A percentile compares a stretch with the other conserved stretches of the same genome.
phyloP scores from a whole-genome alignment of 352 stramenopile genomes.

The Phytophthora citrophthora region DNA sequence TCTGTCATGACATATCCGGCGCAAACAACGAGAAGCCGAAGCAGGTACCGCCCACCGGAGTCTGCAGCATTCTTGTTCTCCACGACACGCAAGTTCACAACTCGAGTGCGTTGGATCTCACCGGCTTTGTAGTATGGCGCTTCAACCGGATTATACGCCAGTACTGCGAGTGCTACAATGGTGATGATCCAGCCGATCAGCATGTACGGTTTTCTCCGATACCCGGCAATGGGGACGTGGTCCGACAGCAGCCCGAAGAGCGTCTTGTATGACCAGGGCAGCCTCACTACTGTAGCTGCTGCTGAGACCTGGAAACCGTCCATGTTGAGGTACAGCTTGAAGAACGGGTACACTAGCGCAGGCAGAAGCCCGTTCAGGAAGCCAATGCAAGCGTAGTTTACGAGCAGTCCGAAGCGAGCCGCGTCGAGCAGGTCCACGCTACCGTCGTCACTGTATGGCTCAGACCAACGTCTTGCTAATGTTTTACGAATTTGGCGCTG shows the following conservation, averaged over 20 bases:
- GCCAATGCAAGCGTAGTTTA: conserved; percentile 80
- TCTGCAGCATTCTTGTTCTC: conserved; percentile 53
- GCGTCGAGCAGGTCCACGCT: conserved; percentile 48
- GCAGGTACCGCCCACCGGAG: conserved; percentile 55
- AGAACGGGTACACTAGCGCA: conserved; percentile 73
- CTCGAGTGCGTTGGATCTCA: conserved; percentile 67
- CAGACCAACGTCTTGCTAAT: conserved; percentile 42
- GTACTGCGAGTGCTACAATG: conserved; percentile 36
- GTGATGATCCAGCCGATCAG: conserved; percentile 69
- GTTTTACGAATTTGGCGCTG: conserved; percentile 45
- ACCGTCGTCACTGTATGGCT: conserved; percentile 48
- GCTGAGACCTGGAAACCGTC: conserved; percentile 68
- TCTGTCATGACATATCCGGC: conserved; percentile 74
- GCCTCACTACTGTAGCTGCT: conserved; percentile 57
- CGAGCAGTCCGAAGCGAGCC: conserved; percentile 57
- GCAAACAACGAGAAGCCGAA: conserved; percentile 66
- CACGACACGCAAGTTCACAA: conserved; percentile 43
- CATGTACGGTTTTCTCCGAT: conserved; percentile 77
- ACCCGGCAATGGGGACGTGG: conserved; percentile 65
- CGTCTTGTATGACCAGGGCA: conserved; percentile 84
- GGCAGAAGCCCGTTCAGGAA: conserved; percentile 73
- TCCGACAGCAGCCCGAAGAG: conserved; percentile 76
- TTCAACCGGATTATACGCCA: conserved; percentile 58
- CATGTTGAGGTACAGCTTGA: conserved; percentile 85
- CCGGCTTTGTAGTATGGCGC: conserved; percentile 58